These are phyloP conservation scores for Histomonas meleagridis DNA, from an alignment of 208 protist genomes.

Conservation along the genomic window DNA sequence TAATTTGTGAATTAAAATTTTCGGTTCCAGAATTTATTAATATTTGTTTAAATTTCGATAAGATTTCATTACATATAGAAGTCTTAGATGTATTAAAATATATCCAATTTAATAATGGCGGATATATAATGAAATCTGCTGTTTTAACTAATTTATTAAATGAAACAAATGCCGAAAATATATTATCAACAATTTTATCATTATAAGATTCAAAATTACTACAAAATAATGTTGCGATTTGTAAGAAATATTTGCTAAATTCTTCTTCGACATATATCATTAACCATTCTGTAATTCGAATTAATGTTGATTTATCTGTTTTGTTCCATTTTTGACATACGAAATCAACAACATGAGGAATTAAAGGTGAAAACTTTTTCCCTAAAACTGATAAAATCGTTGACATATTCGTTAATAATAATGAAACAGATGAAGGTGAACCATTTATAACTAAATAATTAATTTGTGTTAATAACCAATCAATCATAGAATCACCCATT, in stretches of 20 bases:
- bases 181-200: not conserved
- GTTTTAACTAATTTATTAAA: not conserved
- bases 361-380: not conserved
- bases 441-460: not conserved
- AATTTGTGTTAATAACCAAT: not conserved
- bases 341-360: slow-evolving; percentile 29
- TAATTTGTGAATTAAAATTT: not conserved
- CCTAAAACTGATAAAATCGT: not conserved
- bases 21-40: not conserved
- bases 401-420: slow-evolving; percentile 15
- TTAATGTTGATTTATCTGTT: not conserved
- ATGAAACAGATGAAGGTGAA: not conserved
- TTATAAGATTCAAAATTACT: not conserved
- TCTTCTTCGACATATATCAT: not conserved
- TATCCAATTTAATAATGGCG: not conserved
- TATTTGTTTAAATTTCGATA: not conserved
- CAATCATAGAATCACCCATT: not conserved
- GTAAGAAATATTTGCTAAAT: not conserved
- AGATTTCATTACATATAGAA: not conserved
- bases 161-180: not conserved
- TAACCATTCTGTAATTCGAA: not conserved
- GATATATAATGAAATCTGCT: not conserved
- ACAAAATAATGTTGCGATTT: not conserved
- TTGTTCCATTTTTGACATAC: not conserved
- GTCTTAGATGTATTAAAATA: not conserved